Evolutionary conservation across 345 rosid species (phyloP), one percentile per base, ranked within the genome.

Genomic region (Citrus unshiu): DNA sequence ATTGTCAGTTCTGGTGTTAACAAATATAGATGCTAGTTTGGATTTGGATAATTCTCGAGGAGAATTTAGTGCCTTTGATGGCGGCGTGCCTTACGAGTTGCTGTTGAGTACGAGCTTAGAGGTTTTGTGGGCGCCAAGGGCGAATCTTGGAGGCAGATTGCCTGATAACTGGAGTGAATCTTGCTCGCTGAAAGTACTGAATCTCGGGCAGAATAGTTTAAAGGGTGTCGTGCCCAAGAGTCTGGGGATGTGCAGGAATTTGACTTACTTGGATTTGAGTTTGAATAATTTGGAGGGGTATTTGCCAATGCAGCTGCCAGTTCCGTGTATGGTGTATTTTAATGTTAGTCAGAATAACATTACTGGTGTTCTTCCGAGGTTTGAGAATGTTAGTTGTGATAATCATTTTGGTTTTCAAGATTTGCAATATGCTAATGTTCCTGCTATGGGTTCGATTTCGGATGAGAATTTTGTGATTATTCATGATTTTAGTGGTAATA

Each of bases 61-160:
- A 65, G 94, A 91, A 63, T 91, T 91, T 85, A 91, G 85, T 75
- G 92, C 92, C 51, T 91, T 91, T 73, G 86, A 82, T 3, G 86
- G 85, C 16, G 85, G 80, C 6, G 24, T 91, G 57, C 91, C 94
- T 35, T 58, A 35, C 25, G 86, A 86, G 77, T 66, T 91, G 67
- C 61, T 83, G 68, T 68, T 62, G 73, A 86, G 85, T 46, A 81
- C 84, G 16, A 81, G 79, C 54, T 65, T 91, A 74, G 86, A 88
- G 90, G 81, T 91, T 73, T 75, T 91, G 74, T 89, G 92, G 94
- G 94, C 91, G n/a, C 94, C 94, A 1, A 85, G 94, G 63, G 92
- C 89, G 1, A 91, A 91, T 85, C 88, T 91, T 60, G 85, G 77
- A 6, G 92, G 92, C 4, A 70, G 81, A 58, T 82, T 91, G 89